phyloP scores from a whole-genome alignment of 2,329 filamentous ascomycete species.

The Epichloe typhina region DNA sequence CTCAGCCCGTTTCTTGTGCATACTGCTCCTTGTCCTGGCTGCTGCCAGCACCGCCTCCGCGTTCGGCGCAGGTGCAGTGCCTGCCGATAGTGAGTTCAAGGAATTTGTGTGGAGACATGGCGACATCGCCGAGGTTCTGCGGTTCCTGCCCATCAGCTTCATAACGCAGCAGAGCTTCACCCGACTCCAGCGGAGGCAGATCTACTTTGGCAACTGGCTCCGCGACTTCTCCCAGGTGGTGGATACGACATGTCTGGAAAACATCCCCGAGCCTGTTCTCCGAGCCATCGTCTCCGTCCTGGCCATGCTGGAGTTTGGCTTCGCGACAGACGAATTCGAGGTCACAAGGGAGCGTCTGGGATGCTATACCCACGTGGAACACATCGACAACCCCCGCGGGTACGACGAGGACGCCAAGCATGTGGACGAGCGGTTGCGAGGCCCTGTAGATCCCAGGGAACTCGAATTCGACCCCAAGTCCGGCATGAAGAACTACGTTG shows the following conservation, averaged over 20 bases:
- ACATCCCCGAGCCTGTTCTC: slow-evolving; percentile 15
- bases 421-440: slow-evolving; percentile 40
- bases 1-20: slow-evolving; percentile 1
- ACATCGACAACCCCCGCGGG: slow-evolving; percentile 61
- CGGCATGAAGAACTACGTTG: slow-evolving; percentile 95
- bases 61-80: slow-evolving; percentile 26
- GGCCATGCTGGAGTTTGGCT: slow-evolving; percentile 31
- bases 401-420: slow-evolving; percentile 64
- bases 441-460: slow-evolving; percentile 34
- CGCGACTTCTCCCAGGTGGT: slow-evolving; percentile 68
- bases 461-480: slow-evolving; percentile 56
- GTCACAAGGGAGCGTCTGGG: slow-evolving; percentile 65
- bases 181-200: slow-evolving; percentile 22
- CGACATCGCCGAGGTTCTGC: slow-evolving; percentile 25
- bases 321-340: slow-evolving; percentile 68
- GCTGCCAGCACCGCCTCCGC: slow-evolving; percentile 19
- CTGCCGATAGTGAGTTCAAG: slow-evolving; percentile 24
- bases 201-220: slow-evolving; percentile 30
- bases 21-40: slow-evolving; percentile 14
- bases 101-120: slow-evolving; percentile 28
- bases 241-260: slow-evolving; percentile 39
- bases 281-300: slow-evolving; percentile 18
- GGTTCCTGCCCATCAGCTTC: slow-evolving; percentile 23
- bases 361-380: slow-evolving; percentile 61
- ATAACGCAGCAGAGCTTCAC: slow-evolving; percentile 25